These are phyloP conservation scores for Podospora fimiseda DNA, from an alignment of 495 filamentous ascomycete species.

Conservation along the genomic window DNA sequence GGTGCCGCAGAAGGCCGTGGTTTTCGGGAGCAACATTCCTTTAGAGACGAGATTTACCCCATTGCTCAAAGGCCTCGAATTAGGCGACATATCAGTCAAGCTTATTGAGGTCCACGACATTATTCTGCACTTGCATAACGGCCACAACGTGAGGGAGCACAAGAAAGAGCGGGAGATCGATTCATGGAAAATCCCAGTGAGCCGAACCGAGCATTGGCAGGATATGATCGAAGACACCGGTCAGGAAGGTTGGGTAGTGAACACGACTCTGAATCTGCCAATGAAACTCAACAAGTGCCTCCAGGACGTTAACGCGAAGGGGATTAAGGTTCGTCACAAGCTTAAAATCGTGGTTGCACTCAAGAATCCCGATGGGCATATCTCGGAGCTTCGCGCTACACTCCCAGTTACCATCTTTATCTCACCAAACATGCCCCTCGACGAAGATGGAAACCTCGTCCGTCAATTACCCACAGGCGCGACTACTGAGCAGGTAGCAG, in stretches of 20 bases:
- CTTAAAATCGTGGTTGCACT: conserved; percentile 79
- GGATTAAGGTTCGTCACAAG: conserved; percentile 84
- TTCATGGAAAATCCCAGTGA: conserved; percentile 55
- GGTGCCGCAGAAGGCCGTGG: conserved; percentile 81
- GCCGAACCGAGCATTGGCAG: conserved; percentile 51
- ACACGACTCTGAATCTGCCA: conserved; percentile 63
- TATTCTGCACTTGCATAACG: conserved; percentile 43
- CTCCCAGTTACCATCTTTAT: conserved; percentile 87
- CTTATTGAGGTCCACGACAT: conserved; percentile 74
- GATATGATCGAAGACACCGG: conserved; percentile 65
- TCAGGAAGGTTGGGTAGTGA: conserved; percentile 69
- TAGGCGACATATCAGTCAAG: conserved; percentile 68
- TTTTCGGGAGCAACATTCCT: conserved; percentile 77
- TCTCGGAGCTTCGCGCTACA: conserved; percentile 83
- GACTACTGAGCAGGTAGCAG: conserved; percentile 25
- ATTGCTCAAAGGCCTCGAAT: conserved; percentile 75
- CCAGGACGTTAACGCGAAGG: conserved; percentile 75
- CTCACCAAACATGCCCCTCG: conserved; percentile 80
- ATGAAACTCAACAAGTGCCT: conserved; percentile 70
- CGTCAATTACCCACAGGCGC: conserved; percentile 43
- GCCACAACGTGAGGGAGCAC: conserved; percentile 49
- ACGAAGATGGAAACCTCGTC: conserved; percentile 68
- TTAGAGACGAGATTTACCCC: conserved; percentile 77
- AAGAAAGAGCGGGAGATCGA: conserved; percentile 57
- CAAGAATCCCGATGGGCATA: conserved; percentile 88